Evolutionary conservation across 495 filamentous ascomycete species (phyloP), one percentile per base, ranked within the genome.

Genomic region (Oleoguttula mirabilis): DNA sequence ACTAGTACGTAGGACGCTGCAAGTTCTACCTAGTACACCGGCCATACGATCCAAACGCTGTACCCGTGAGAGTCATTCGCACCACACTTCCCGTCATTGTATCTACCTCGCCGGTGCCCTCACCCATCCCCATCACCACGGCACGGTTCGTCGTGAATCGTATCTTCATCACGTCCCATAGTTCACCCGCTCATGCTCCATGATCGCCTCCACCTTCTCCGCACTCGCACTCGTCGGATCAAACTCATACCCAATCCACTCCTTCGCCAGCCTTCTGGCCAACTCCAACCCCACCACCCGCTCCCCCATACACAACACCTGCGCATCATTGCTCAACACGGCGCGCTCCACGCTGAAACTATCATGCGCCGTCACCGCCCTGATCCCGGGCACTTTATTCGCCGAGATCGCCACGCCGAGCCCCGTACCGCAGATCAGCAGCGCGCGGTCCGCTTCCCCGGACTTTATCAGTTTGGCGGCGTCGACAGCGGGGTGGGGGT

Each of bases 301-400:
- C 67, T 92, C 80, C 2, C 84, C 84, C 71, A 92, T 80, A 63
- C 84, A 92, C 21, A 92, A 71, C 27, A 92, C 84, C 61, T 92
- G 84, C 19, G 82, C 82, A 62, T 92, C 77, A 62, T 88, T 88
- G 66, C 80, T 84, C 54, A 87, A 63, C 12, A 88, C 75, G 11
- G 80, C 77, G 34, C 83, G 67, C 70, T 92, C 84, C 31, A 92
- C 83, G 34, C 72, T 78, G 66, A 84, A 90, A 39, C 75, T 76
- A 62, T 92, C 84, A 63, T 92, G 84, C 6, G 84, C 84, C 23
- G 84, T 92, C 24, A 92, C 84, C 15, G 84, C 84, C 31, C 84
- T 70, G 48, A 92, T 77, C 14, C 84, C 84, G 40, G 77, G 81
- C 41, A 88, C 81, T 60, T 88, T 88, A 68, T 92, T 92, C 56